Conservation (phyloP, 208 protist genomes). For the Lotmaria passim region DNA sequence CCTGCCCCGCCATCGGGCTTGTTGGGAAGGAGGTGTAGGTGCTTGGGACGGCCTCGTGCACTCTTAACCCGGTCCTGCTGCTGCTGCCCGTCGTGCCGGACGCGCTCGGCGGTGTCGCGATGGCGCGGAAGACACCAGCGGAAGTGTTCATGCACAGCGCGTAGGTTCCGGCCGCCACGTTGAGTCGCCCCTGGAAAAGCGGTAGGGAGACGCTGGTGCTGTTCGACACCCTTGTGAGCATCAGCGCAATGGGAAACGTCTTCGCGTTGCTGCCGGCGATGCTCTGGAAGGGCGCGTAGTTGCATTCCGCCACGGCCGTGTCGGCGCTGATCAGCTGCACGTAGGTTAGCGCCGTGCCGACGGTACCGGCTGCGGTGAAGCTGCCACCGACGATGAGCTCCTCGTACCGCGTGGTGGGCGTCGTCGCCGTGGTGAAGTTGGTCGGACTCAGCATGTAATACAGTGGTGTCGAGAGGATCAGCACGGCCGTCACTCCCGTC, state of each 20-base stretch:
- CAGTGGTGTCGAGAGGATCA: conserved; percentile 57
- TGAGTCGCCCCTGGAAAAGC: conserved; percentile 56
- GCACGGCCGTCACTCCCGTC: conserved; percentile 31
- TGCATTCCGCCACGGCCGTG: conserved; percentile 66
- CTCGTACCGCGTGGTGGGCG: conserved; percentile 69
- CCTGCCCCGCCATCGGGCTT: conserved; percentile 60
- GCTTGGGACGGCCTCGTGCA: conserved; percentile 45
- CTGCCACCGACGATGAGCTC: conserved; percentile 63
- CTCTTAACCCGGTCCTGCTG: conserved; percentile 28
- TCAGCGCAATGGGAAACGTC: conserved; percentile 29
- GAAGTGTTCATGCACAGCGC: conserved; percentile 76
- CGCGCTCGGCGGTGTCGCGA: conserved; percentile 31
- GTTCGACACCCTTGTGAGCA: conserved; percentile 20
- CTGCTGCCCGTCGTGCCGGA: conserved; percentile 7
- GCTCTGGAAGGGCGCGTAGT: conserved; percentile 74
- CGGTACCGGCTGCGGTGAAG: conserved; percentile 39
- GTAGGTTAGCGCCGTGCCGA: conserved; percentile 21
- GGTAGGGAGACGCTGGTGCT: conserved; percentile 3
- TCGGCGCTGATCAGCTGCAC: conserved; percentile 52
- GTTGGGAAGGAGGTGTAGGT: conserved; percentile 47
- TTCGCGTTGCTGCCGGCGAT: conserved; percentile 34
- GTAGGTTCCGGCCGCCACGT: conserved; percentile 37
- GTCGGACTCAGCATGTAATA: conserved; percentile 62
- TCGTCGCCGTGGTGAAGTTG: conserved; percentile 54
- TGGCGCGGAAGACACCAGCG: conserved; percentile 66